Conservation (phyloP, 768 basidiomycete genomes). For the Amanita muscaria region DNA sequence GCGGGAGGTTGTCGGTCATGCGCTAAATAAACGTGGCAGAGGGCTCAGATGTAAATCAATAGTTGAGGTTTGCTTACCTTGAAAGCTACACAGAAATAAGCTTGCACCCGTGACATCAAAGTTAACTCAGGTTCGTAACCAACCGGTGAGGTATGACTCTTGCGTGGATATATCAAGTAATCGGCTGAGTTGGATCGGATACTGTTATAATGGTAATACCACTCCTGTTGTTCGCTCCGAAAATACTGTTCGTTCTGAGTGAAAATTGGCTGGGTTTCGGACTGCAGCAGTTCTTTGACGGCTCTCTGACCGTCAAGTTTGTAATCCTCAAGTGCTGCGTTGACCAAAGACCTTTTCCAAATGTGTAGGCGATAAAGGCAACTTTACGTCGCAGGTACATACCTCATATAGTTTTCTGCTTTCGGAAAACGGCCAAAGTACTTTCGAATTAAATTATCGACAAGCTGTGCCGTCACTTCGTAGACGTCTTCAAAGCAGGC, state of each 20-base stretch:
- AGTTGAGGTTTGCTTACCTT: conserved; percentile 22
- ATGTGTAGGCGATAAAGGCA: not conserved
- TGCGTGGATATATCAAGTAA: not conserved
- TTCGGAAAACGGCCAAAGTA: conserved; percentile 1
- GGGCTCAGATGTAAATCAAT: not conserved
- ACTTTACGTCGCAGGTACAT: not conserved
- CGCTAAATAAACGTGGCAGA: conserved; percentile 27
- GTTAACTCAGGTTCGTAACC: conserved; percentile 25
- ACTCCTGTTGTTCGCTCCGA: not conserved
- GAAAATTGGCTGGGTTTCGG: not conserved
- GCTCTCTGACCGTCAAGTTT: not conserved
- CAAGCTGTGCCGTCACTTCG: not conserved
- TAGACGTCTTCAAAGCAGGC: conserved; percentile 26
- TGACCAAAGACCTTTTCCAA: not conserved
- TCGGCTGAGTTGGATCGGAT: not conserved
- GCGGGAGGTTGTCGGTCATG: conserved; percentile 36
- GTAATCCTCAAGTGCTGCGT: not conserved
- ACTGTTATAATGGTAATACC: not conserved
- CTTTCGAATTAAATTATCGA: not conserved
- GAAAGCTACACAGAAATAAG: conserved; percentile 40
- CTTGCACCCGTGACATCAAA: conserved; percentile 37
- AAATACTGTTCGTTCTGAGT: conserved; percentile 13
- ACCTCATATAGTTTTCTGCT: conserved; percentile 2
- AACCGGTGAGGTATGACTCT: too few relatives aligned
- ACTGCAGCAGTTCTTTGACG: not conserved